A percentile compares a stretch with the other conserved stretches of the same genome.
These are phyloP conservation scores for Aspergillus egyptiacus DNA, from an alignment of 495 filamentous ascomycete genomes.

Conservation along the genomic window DNA sequence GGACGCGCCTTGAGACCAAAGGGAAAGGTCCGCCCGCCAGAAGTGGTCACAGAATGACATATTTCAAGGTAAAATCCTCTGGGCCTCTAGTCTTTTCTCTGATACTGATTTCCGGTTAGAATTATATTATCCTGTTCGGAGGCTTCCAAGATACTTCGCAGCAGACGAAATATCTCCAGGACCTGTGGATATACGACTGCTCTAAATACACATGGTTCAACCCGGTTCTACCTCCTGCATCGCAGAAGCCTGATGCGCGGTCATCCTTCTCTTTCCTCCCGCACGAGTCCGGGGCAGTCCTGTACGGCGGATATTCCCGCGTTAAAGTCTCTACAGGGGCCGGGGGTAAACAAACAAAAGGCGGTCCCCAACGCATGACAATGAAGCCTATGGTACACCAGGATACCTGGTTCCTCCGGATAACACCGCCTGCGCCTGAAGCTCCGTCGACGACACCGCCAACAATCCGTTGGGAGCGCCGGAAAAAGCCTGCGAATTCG, in stretches of 20 bases:
- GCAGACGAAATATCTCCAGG: slow-evolving; percentile 80
- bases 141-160: slow-evolving; percentile 96
- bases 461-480: slow-evolving; percentile 77
- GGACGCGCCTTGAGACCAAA: slow-evolving; percentile 82
- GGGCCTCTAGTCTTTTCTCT: slow-evolving; percentile 31
- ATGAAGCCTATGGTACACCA: slow-evolving; percentile 83
- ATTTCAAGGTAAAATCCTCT: slow-evolving; percentile 60
- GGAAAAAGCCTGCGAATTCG: slow-evolving; percentile 86
- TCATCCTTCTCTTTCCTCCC: slow-evolving; percentile 88
- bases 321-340: slow-evolving; percentile 60
- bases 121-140: slow-evolving; percentile 68
- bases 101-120: slow-evolving; percentile 27
- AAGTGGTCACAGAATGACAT: slow-evolving; percentile 92
- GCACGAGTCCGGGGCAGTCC: slow-evolving; percentile 78
- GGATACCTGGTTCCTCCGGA: slow-evolving; percentile 87
- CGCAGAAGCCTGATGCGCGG: slow-evolving; percentile 80
- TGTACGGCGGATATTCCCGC: slow-evolving; percentile 90
- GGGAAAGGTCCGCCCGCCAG: slow-evolving; percentile 82
- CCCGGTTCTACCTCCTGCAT: slow-evolving; percentile 62
- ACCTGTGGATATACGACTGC: slow-evolving; percentile 64
- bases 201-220: slow-evolving; percentile 70
- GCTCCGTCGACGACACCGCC: slow-evolving; percentile 55
- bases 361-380: slow-evolving; percentile 58
- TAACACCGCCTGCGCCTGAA: slow-evolving; percentile 64
- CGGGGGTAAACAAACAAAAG: slow-evolving; percentile 53